These are phyloP conservation scores for Arachnopeziza araneosa DNA, from an alignment of 2,329 filamentous ascomycete species.

Conservation along the genomic window DNA sequence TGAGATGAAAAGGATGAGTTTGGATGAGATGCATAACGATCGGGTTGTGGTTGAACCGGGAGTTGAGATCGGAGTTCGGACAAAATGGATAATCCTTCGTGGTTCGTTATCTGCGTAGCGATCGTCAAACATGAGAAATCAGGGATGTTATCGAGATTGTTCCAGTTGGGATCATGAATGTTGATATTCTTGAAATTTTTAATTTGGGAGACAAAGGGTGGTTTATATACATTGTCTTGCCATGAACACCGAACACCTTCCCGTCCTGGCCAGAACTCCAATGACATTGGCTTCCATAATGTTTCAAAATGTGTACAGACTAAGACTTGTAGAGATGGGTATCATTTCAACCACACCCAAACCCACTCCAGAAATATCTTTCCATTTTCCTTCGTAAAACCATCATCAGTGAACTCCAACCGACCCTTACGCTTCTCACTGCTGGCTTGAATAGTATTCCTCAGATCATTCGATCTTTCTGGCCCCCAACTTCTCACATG, in stretches of 20 bases:
- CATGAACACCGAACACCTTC: background rate
- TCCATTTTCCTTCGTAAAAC: slow-evolving; percentile 31
- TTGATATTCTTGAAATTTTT: background rate
- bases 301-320: background rate
- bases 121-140: background rate
- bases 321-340: background rate
- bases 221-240: background rate
- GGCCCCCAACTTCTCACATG: slow-evolving; percentile 31
- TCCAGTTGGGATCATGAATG: background rate
- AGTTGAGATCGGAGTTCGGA: background rate
- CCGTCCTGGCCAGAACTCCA: background rate
- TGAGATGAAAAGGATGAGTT: background rate
- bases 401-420: slow-evolving; percentile 33
- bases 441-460: slow-evolving; percentile 33
- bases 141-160: background rate
- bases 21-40: background rate
- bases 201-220: background rate
- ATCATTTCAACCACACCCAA: slow-evolving; percentile 36
- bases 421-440: slow-evolving; percentile 33
- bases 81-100: background rate
- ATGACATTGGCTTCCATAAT: background rate
- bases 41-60: background rate
- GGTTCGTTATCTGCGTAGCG: background rate
- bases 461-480: slow-evolving; percentile 34
- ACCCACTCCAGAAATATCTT: slow-evolving; percentile 31